Conservation (phyloP, 192 early-diverging fungal species). For the Spinellus fusiger region DNA sequence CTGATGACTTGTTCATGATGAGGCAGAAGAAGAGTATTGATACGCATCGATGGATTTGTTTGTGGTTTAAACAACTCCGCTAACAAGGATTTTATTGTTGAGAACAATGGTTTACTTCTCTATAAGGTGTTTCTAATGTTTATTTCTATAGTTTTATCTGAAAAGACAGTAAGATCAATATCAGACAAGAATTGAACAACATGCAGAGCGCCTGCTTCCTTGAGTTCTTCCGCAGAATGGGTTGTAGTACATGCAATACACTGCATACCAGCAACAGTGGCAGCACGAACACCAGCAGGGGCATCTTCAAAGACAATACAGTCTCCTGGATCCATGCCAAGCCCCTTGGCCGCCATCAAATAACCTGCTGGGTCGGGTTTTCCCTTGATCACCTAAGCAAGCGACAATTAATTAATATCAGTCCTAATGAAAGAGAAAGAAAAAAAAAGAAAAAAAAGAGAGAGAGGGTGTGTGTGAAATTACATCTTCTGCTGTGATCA, state of each 20-base stretch:
- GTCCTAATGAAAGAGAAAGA: background rate
- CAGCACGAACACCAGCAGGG: conserved; percentile 40
- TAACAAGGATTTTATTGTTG: background rate
- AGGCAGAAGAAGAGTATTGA: background rate
- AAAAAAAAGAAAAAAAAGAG: too few species aligned
- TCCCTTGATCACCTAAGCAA: conserved; percentile 7
- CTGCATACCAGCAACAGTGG: conserved; percentile 32
- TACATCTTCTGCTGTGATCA: conserved; percentile 27
- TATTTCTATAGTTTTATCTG: background rate
- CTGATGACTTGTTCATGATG: background rate
- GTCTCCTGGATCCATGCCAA: conserved; percentile 28
- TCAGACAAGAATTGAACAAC: conserved; percentile 37
- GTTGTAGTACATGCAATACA: conserved; percentile 37
- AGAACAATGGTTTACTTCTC: background rate
- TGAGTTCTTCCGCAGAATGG: conserved; percentile 33
- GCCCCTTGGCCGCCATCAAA: conserved; percentile 24
- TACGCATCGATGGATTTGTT: background rate
- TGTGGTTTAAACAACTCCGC: background rate
- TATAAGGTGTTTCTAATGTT: background rate
- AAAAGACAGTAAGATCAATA: conserved; percentile 17
- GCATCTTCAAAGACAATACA: conserved; percentile 53
- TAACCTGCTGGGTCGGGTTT: conserved; percentile 33
- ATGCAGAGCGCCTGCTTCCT: conserved; percentile 33
- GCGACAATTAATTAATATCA: background rate
- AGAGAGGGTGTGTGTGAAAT: background rate